Evolutionary conservation across 2,329 filamentous ascomycete genomes (phyloP).

Genomic region (Ambrosiella cleistominuta): DNA sequence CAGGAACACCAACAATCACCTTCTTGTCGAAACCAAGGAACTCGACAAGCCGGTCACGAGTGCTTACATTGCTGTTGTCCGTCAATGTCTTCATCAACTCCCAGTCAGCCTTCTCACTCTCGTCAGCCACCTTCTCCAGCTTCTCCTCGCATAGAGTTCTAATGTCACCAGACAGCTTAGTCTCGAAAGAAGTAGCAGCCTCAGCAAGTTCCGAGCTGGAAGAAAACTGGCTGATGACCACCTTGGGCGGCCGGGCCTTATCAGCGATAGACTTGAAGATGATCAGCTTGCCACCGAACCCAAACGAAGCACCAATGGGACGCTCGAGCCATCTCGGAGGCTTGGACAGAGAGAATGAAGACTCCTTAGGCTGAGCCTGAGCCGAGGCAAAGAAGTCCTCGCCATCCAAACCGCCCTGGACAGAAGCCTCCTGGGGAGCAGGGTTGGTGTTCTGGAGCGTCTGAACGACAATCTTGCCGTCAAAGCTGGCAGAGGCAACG

Average conservation of each 20-base stretch:
- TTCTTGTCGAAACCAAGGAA: slow-evolving; percentile 71
- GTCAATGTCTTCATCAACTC: slow-evolving; percentile 70
- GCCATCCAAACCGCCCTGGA: slow-evolving; percentile 58
- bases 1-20: slow-evolving; percentile 19
- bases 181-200: slow-evolving; percentile 74
- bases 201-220: slow-evolving; percentile 73
- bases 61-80: slow-evolving; percentile 50
- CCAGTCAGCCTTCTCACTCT: slow-evolving; percentile 94
- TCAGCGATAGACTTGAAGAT: slow-evolving; percentile 43
- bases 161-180: slow-evolving; percentile 63
- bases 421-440: slow-evolving; percentile 46
- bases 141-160: slow-evolving; percentile 63
- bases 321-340: slow-evolving; percentile 83
- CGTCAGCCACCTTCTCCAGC: slow-evolving; percentile 55
- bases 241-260: slow-evolving; percentile 52
- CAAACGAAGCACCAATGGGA: slow-evolving; percentile 75
- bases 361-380: slow-evolving; percentile 76
- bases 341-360: slow-evolving; percentile 70
- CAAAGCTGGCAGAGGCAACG: slow-evolving; percentile 88
- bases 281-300: slow-evolving; percentile 85
- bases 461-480: slow-evolving; percentile 87
- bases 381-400: slow-evolving; percentile 95
- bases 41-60: slow-evolving; percentile 70
- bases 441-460: slow-evolving; percentile 87
- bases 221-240: slow-evolving; percentile 74